Base-by-base conservation (phyloP, 2,329 filamentous ascomycete species). In the Orbilia brochopaga region DNA sequence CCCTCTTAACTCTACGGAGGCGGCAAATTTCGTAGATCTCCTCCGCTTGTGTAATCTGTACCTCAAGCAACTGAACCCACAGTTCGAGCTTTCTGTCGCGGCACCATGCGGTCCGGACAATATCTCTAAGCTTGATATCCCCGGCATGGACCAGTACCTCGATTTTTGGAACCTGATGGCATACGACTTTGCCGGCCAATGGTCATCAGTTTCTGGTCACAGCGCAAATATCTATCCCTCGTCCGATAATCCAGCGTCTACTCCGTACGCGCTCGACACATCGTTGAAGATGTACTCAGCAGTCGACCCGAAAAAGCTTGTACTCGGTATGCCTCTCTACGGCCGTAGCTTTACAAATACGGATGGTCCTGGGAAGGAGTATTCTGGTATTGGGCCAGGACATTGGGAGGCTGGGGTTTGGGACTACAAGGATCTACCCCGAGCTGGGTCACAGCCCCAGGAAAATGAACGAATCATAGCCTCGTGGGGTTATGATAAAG, bases 311-410 rank as follows among this genome's bases (percentile, higher is more conserved):
- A 78, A 83, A 69, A 97, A 96, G 80, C 86, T 97, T 62, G 90
- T 96, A 1, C 79, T 97, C 13, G 93, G 93, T 2, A 94, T 97
- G 90, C 93, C 93, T 1, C 82, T 97, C 13, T 97, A 97, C 78
- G 93, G 93, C 0, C 89, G 92, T 35, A 87, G 90, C 0, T 97
- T 97, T 79, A 83, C 87, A 75, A 86, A 87, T 74, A 97, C 93
- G 0, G 84, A 88, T 24, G 92, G 92, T 0, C 84, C 87, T 0
- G 93, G 93, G 0, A 79, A 82, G 32, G 81, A 85, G 0, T 97
- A 85, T 80, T 84, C 79, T 54, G 92, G 91, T 5, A 83, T 90
- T 7, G 92, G 92, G 1, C 83, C 87, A 61, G 93, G 92, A 0
- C 90, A 85, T 63, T 97, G 90, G 90, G 92, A 97, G 81, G 83